Conservation (phyloP, 768 basidiomycete species). For the Leccinum uliginosum region DNA sequence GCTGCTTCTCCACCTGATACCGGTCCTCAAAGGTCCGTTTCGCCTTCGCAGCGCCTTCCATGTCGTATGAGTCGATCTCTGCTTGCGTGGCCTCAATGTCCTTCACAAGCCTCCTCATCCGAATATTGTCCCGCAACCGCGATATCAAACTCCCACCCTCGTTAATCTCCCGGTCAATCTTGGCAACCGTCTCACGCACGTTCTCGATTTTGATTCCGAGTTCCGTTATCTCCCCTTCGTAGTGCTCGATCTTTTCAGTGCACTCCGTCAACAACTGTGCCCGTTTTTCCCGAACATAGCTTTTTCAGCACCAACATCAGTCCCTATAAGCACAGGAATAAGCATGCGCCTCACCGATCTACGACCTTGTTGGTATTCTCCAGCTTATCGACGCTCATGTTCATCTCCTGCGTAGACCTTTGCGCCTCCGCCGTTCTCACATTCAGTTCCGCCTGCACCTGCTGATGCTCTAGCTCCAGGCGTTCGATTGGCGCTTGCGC, state of each 20-base stretch:
- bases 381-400: slow-evolving; percentile 59
- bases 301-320: slow-evolving; percentile 26
- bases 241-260: slow-evolving; percentile 46
- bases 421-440: slow-evolving; percentile 50
- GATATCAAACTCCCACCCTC: slow-evolving; percentile 65
- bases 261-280: slow-evolving; percentile 58
- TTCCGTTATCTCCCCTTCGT: slow-evolving; percentile 43
- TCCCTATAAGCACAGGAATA: neutral
- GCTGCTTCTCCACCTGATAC: slow-evolving; percentile 66
- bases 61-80: slow-evolving; percentile 71
- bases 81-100: slow-evolving; percentile 65
- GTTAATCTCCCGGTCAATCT: slow-evolving; percentile 74
- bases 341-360: slow-evolving; percentile 45
- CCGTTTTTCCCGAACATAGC: slow-evolving; percentile 71
- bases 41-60: slow-evolving; percentile 83
- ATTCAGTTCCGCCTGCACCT: slow-evolving; percentile 46
- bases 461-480: slow-evolving; percentile 53
- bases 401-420: slow-evolving; percentile 56
- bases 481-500: slow-evolving; percentile 62
- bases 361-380: slow-evolving; percentile 55
- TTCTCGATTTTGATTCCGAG: slow-evolving; percentile 38
- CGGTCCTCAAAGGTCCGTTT: slow-evolving; percentile 80
- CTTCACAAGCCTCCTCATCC: slow-evolving; percentile 61
- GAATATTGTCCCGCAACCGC: slow-evolving; percentile 79
- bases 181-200: slow-evolving; percentile 42